Evolutionary conservation across 441 rosid genomes (phyloP).

Genomic region (Gossypium lobatum): DNA sequence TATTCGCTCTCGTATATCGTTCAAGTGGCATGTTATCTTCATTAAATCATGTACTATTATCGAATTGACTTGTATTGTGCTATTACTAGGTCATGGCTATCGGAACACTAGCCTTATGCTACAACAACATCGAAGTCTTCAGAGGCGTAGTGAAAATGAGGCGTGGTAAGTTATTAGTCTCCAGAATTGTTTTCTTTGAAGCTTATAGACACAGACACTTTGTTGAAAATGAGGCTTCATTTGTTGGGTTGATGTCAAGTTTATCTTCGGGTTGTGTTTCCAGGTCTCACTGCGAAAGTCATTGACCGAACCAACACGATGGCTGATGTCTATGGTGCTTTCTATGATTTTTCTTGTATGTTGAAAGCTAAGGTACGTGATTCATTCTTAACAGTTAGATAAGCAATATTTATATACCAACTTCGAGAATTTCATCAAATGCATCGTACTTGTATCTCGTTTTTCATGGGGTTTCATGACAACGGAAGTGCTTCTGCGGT

Average conservation of each 20-base stretch:
- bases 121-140: constrained; percentile 86
- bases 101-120: constrained; percentile 88
- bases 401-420: neutral
- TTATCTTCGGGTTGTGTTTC: constrained; percentile 3
- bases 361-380: constrained; percentile 63
- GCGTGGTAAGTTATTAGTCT: constrained; percentile 60
- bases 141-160: constrained; percentile 90
- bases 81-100: constrained; percentile 77
- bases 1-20: neutral
- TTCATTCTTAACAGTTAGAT: neutral
- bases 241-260: neutral
- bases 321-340: constrained; percentile 87
- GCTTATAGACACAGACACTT: neutral
- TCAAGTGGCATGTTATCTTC: neutral
- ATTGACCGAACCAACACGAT: constrained; percentile 72
- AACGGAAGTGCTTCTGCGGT: neutral
- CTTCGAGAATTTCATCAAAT: neutral
- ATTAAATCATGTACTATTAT: neutral
- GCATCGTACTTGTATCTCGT: neutral
- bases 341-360: constrained; percentile 73
- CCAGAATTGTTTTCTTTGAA: constrained; percentile 10
- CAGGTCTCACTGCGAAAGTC: constrained; percentile 90
- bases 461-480: neutral
- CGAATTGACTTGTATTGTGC: neutral
- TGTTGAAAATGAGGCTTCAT: neutral